phyloP scores from a whole-genome alignment of 495 filamentous ascomycete species.

The Penicillium psychrofluorescens region DNA sequence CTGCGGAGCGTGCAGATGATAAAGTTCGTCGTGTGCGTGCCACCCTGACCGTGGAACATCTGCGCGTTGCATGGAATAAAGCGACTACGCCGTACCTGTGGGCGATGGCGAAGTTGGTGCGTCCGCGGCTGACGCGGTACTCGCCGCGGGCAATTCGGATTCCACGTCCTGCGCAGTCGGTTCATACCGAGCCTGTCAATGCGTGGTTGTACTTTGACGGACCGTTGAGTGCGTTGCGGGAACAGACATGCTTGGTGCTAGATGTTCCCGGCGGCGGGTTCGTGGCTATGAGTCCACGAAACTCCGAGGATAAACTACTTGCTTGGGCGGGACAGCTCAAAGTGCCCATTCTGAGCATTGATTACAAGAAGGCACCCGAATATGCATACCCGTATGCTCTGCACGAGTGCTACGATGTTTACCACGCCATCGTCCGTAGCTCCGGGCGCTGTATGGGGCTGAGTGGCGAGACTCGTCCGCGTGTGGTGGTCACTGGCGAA shows the following conservation, averaged over 20 bases:
- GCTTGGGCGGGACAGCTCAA: conserved; percentile 82
- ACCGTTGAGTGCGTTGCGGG: conserved; percentile 63
- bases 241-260: conserved; percentile 74
- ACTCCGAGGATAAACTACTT: conserved; percentile 86
- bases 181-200: conserved; percentile 73
- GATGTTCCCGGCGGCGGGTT: conserved; percentile 94
- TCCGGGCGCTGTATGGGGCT: conserved; percentile 77
- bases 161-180: conserved; percentile 65
- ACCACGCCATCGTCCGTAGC: conserved; percentile 69
- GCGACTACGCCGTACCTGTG: conserved; percentile 75
- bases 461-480: conserved; percentile 62
- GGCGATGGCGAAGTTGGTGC: conserved; percentile 58
- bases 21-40: conserved; percentile 90
- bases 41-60: conserved; percentile 80
- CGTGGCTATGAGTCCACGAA: conserved; percentile 88
- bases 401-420: conserved; percentile 95
- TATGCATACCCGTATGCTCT: conserved; percentile 91
- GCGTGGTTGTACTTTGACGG: conserved; percentile 96
- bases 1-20: conserved; percentile 91
- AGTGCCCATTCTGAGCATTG: conserved; percentile 78
- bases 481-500: conserved; percentile 79
- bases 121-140: conserved; percentile 73
- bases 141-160: conserved; percentile 76
- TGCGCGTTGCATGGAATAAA: conserved; percentile 95
- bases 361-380: conserved; percentile 93